These are phyloP conservation scores for Barnettozyma pratensis DNA, from an alignment of 805 yeast genomes.

Conservation along the genomic window DNA sequence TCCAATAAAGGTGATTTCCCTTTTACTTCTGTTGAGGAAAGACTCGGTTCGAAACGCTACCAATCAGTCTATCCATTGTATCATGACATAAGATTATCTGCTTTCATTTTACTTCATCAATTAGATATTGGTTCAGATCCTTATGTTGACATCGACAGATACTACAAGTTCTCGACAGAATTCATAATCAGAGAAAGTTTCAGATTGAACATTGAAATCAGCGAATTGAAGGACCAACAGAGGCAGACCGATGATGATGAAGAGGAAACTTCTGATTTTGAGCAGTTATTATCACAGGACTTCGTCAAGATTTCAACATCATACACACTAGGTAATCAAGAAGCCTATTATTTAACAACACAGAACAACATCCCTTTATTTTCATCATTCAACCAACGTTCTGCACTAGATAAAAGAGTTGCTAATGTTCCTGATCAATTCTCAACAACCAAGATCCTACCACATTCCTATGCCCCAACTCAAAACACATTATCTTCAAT, in stretches of 20 bases:
- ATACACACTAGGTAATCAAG: conserved; percentile 51
- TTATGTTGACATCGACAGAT: conserved; percentile 54
- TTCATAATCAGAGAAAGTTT: conserved; percentile 57
- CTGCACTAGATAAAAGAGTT: conserved; percentile 71
- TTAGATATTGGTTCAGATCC: conserved; percentile 42
- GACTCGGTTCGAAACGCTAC: conserved; percentile 37
- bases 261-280: conserved; percentile 23
- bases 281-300: conserved; percentile 45
- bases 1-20: conserved; percentile 4
- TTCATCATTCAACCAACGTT: conserved; percentile 63
- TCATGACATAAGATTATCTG: conserved; percentile 62
- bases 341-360: conserved; percentile 56
- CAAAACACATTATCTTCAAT: conserved; percentile 26
- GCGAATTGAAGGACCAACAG: conserved; percentile 10
- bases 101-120: conserved; percentile 42
- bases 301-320: conserved; percentile 53
- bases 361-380: conserved; percentile 72
- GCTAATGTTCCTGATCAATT: conserved; percentile 65
- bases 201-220: conserved; percentile 33
- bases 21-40: conserved; percentile 38
- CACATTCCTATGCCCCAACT: conserved; percentile 33
- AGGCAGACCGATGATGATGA: conserved; percentile 6
- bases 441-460: conserved; percentile 61
- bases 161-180: conserved; percentile 58
- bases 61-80: conserved; percentile 45